Evolutionary conservation across 1,284 basidiomycete species (phyloP).

Genomic region (Sutorius eximius): DNA sequence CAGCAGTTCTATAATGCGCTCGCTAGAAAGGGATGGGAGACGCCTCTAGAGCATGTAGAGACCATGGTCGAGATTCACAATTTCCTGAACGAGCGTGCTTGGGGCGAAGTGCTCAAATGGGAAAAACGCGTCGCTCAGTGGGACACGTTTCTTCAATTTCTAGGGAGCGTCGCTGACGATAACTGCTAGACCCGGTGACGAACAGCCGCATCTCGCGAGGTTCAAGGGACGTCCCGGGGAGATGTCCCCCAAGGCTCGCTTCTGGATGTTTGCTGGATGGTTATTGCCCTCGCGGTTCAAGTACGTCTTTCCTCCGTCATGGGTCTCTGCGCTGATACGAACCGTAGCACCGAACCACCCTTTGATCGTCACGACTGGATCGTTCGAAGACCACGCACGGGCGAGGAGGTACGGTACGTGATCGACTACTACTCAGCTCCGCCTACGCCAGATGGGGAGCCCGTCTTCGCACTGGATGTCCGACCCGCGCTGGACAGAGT

Average conservation of each 20-base stretch:
- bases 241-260: constrained; percentile 83
- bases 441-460: constrained; percentile 80
- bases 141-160: constrained; percentile 20
- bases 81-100: constrained; percentile 95
- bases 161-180: constrained; percentile 3
- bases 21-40: constrained; percentile 96
- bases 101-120: constrained; percentile 95
- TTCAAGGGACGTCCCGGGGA: constrained; percentile 93
- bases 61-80: constrained; percentile 99
- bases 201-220: constrained; percentile 70
- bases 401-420: constrained; percentile 86
- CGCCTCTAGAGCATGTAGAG: constrained; percentile 94
- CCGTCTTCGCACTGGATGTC: constrained; percentile 91
- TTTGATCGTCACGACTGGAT: constrained; percentile 99
- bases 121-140: constrained; percentile 71
- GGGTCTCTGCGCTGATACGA: constrained; percentile 10
- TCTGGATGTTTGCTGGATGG: constrained; percentile 84
- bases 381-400: constrained; percentile 72
- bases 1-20: constrained; percentile 99
- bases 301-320: constrained; percentile 47
- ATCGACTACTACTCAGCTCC: constrained; percentile 97
- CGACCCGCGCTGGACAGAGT: constrained; percentile 85
- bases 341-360: constrained; percentile 77
- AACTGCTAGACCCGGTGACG: constrained; percentile 37
- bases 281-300: constrained; percentile 87